phyloP scores from a whole-genome alignment of 2,329 filamentous ascomycete species.

The Parasarocladium wereldwijsianum region DNA sequence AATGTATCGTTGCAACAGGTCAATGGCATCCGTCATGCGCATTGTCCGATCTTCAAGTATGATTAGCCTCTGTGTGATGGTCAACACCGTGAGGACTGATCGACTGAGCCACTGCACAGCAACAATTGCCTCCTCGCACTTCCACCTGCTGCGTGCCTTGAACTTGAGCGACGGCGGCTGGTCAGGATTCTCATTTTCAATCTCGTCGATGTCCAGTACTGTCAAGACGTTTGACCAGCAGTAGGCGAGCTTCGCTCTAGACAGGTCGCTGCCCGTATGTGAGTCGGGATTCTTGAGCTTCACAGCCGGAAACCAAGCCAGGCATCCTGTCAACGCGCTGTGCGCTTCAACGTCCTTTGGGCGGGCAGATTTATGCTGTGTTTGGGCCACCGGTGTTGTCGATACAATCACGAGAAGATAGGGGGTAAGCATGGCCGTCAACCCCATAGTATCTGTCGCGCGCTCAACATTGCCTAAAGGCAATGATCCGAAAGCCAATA shows the following conservation, averaged over 20 bases:
- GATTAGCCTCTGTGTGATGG: conserved; percentile 83
- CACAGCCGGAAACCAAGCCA: conserved; percentile 96
- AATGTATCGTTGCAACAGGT: conserved; percentile 81
- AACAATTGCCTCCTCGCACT: conserved; percentile 87
- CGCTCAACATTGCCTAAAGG: conserved; percentile 91
- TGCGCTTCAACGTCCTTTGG: conserved; percentile 86
- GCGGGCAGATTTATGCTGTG: conserved; percentile 82
- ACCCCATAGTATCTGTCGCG: conserved; percentile 69
- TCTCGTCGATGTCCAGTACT: conserved; percentile 73
- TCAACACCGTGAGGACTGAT: conserved; percentile 81
- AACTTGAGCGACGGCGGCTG: conserved; percentile 71
- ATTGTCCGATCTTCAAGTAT: conserved; percentile 82
- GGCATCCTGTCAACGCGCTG: conserved; percentile 79
- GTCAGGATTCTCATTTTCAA: conserved; percentile 52
- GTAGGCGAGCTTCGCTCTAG: conserved; percentile 81
- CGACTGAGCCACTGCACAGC: conserved; percentile 93
- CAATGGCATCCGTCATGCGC: conserved; percentile 87
- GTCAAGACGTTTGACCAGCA: conserved; percentile 98
- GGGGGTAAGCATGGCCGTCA: conserved; percentile 91
- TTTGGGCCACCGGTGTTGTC: conserved; percentile 89
- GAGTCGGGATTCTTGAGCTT: conserved; percentile 67
- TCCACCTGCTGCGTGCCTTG: conserved; percentile 73
- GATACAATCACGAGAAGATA: conserved; percentile 95
- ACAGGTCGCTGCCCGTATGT: conserved; percentile 51
- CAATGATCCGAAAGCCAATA: conserved; percentile 78